phyloP scores from a whole-genome alignment of 768 basidiomycete genomes.

The Pisolithus tinctorius region DNA sequence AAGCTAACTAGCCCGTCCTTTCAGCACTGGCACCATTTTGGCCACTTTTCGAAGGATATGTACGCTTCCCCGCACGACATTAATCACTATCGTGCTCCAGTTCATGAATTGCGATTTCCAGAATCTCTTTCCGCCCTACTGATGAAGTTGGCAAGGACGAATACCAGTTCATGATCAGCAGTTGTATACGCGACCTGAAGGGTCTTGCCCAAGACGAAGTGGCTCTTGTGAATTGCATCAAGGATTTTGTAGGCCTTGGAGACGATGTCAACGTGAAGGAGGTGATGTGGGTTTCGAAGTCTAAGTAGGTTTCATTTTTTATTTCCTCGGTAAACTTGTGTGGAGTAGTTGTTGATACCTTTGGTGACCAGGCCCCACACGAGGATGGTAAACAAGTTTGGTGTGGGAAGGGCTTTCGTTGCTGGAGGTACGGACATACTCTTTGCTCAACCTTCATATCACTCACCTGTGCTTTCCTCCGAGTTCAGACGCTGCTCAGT shows the following conservation, averaged over 20 bases:
- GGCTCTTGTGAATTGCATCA: slow-evolving; percentile 24
- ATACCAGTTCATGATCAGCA: slow-evolving; percentile 9
- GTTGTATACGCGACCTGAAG: slow-evolving; percentile 6
- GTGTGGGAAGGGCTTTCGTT: too few relatives aligned
- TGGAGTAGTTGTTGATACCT: neutral
- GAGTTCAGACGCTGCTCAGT: too few relatives aligned
- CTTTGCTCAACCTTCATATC: too few relatives aligned
- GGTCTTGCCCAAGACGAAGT: slow-evolving; percentile 16
- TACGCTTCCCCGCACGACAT: neutral
- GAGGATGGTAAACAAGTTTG: slow-evolving; percentile 14
- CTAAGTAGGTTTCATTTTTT: slow-evolving; percentile 15
- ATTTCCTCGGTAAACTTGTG: too few relatives aligned
- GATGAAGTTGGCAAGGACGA: slow-evolving; percentile 17
- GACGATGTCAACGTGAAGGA: slow-evolving; percentile 4
- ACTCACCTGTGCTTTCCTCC: too few relatives aligned
- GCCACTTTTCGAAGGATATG: slow-evolving; percentile 1
- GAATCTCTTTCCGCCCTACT: slow-evolving; percentile 5
- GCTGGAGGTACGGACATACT: too few relatives aligned
- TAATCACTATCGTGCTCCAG: neutral
- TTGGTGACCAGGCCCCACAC: too few relatives aligned
- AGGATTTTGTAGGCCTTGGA: slow-evolving; percentile 17
- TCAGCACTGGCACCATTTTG: slow-evolving; percentile 20
- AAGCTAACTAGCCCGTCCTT: neutral
- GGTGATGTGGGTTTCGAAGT: slow-evolving; percentile 19
- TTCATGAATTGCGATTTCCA: slow-evolving; percentile 4